phyloP scores from a whole-genome alignment of 225 moss, liverwort and hornwort species.

The Ulota crispa region DNA sequence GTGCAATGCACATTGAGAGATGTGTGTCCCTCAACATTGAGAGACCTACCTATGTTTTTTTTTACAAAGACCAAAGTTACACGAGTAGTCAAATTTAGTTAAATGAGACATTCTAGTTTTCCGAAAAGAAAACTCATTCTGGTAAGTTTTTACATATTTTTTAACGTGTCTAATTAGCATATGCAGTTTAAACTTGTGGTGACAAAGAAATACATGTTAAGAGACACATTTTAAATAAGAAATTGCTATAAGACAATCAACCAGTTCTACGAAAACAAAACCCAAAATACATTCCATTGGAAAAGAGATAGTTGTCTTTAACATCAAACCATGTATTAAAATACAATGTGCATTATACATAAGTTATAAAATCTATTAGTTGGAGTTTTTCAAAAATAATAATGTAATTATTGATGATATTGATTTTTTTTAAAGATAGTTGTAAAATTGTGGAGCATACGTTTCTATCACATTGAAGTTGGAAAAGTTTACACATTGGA shows the following conservation, averaged over 20 bases:
- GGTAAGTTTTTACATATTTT: too few species aligned
- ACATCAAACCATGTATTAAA: background rate
- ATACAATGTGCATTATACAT: background rate
- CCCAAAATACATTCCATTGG: too few species aligned
- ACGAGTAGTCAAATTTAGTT: too few species aligned
- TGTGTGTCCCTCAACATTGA: too few species aligned
- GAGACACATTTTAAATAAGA: too few species aligned
- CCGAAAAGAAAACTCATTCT: too few species aligned
- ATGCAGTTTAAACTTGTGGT: background rate
- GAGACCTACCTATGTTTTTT: too few species aligned
- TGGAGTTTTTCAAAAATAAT: rapidly evolving
- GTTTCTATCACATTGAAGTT: constrained; percentile 53
- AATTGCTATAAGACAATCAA: background rate
- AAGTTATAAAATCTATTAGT: background rate
- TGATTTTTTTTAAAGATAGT: constrained; percentile 42
- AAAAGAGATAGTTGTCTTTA: too few species aligned
- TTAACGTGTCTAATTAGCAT: background rate
- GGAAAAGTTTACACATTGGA: constrained; percentile 52
- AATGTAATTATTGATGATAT: background rate
- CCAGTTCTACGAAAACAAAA: background rate
- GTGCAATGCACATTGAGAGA: too few species aligned
- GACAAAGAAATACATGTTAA: background rate
- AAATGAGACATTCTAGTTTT: too few species aligned
- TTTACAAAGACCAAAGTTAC: too few species aligned
- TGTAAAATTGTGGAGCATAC: constrained; percentile 51